Conservation (phyloP, 768 basidiomycete genomes). For the Gymnopilus junonius region DNA sequence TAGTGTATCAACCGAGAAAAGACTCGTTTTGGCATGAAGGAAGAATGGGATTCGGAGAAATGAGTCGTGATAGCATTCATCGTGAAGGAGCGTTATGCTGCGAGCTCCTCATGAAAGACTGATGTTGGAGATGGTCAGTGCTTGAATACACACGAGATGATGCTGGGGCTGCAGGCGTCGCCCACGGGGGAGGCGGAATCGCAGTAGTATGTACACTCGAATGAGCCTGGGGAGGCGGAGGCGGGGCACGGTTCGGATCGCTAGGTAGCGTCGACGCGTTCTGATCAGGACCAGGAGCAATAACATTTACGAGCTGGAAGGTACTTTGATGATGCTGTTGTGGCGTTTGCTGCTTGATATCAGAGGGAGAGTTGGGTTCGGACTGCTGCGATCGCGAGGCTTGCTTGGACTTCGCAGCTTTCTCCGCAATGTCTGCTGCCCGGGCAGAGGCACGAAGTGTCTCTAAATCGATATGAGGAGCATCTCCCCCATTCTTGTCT, state of each 20-base stretch:
- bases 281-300: conserved; percentile 28
- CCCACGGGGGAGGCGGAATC: conserved; percentile 34
- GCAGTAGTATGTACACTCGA: conserved; percentile 19
- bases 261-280: conserved; percentile 16
- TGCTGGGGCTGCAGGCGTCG: conserved; percentile 20
- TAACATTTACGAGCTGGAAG: conserved; percentile 56
- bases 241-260: conserved; percentile 22
- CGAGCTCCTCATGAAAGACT: conserved; percentile 40
- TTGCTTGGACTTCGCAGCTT: conserved; percentile 28
- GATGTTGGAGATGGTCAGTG: conserved; percentile 40
- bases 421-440: conserved; percentile 53
- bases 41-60: neutral
- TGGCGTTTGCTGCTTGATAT: conserved; percentile 26
- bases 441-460: conserved; percentile 74
- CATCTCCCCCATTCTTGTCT: conserved; percentile 66
- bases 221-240: conserved; percentile 18
- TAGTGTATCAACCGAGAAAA: conserved; percentile 9
- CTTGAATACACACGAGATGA: conserved; percentile 26
- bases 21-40: neutral
- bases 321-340: conserved; percentile 55
- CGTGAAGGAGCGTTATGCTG: conserved; percentile 25
- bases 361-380: conserved; percentile 35
- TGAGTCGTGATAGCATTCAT: neutral
- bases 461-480: conserved; percentile 71
- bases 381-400: conserved; percentile 32